These are phyloP conservation scores for Hippophae gyantsensis DNA, from an alignment of 306 rosid species.

Conservation along the genomic window DNA sequence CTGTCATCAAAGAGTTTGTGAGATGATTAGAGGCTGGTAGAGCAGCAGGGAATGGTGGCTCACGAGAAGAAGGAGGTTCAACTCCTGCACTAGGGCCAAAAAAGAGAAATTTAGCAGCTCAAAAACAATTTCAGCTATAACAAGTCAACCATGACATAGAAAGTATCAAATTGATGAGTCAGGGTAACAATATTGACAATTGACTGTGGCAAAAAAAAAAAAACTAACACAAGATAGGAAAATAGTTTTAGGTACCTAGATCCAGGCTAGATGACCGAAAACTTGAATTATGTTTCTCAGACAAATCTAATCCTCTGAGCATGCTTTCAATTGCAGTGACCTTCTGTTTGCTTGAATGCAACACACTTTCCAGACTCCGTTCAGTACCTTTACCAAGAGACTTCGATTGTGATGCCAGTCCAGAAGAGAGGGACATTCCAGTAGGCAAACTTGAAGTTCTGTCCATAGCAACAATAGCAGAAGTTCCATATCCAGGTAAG, in stretches of 20 bases:
- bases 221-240: constrained; percentile 10
- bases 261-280: constrained; percentile 88
- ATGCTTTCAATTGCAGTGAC: constrained; percentile 97
- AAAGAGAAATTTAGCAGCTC: constrained; percentile 75
- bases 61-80: constrained; percentile 99
- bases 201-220: constrained; percentile 14
- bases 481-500: constrained; percentile 92
- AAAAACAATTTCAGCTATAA: constrained; percentile 25
- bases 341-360: constrained; percentile 96
- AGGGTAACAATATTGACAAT: constrained; percentile 5
- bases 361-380: constrained; percentile 87
- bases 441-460: constrained; percentile 81
- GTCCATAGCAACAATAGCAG: constrained; percentile 99
- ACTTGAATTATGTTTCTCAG: constrained; percentile 65
- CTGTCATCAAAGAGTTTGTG: constrained; percentile 44
- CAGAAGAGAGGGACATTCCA: constrained; percentile 67
- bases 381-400: constrained; percentile 63
- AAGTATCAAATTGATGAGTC: too few relatives aligned
- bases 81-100: constrained; percentile 99
- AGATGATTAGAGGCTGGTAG: constrained; percentile 68
- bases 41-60: constrained; percentile 95
- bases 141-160: not conserved
- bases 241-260: constrained; percentile 73
- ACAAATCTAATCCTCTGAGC: constrained; percentile 92
- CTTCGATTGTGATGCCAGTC: constrained; percentile 70